Evolutionary conservation across 345 rosid genomes (phyloP), one percentile per base, ranked within the genome.

Genomic region (Garcia nutans): DNA sequence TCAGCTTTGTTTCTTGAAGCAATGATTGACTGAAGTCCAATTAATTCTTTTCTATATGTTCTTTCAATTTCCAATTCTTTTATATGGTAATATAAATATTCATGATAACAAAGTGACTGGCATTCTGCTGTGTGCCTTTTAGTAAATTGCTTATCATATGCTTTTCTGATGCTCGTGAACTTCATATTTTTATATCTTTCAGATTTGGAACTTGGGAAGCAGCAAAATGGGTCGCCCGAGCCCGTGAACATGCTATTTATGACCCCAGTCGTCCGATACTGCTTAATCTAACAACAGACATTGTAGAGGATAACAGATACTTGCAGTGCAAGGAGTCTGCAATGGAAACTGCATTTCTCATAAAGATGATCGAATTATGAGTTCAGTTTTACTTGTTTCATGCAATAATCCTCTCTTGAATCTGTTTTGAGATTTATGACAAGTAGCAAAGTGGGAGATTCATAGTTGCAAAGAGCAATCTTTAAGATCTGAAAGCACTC

Each of bases 121-220:
- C 41, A 37, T 37, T 67, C 16, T 57, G 44, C 68, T 65, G 72
- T 57, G 2, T 15, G 44, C 23, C 22, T 50, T 74, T 60, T 33
- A 63, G 41, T 70, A 10, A 8, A 41, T 49, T 9, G 13, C 74
- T n/a, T 72, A 41, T 28, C 26, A 50, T 33, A 50, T 50, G 41
- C 52, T 7, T 50, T 63, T 49, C 37, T 17, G 26, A 20, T 55
- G 70, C 23, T 77, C 11, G 64, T 56, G 52, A 37, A 24, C 15
- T 26, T 55, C 57, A 55, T 72, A 11, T 50, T 52, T 37, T 58
- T 31, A 17, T 24, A 7, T 72, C 22, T 57, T 78, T 45, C 72
- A 93, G 98, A 74, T 93, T 93, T 83, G 98, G 99, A 68, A 93
- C 88, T 10, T 96, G 98, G 97, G 99, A 96, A 84, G 91, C 97